Conservation (phyloP, 805 yeast species). For the Kodamaea kaohsiungensis region DNA sequence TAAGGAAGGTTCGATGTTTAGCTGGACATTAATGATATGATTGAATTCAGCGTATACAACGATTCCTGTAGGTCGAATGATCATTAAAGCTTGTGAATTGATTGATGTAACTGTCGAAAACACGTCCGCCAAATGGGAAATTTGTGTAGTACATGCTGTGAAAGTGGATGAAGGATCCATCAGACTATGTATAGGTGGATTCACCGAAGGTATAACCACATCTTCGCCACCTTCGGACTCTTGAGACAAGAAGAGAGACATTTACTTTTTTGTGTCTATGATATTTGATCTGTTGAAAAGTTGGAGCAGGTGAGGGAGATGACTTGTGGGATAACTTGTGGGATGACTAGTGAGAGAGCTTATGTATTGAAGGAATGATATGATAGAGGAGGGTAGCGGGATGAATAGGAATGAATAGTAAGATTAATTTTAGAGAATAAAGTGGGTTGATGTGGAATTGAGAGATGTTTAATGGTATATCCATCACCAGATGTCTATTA, state of each 20-base stretch:
- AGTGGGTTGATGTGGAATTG: too few species aligned
- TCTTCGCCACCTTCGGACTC: not conserved
- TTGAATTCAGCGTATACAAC: slow-evolving; percentile 36
- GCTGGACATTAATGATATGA: slow-evolving; percentile 36
- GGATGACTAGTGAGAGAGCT: too few species aligned
- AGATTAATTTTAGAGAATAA: too few species aligned
- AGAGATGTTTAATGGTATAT: too few species aligned
- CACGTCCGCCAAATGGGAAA: slow-evolving; percentile 39
- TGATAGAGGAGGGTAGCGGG: too few species aligned
- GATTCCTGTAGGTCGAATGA: slow-evolving; percentile 34
- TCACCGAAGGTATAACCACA: not conserved
- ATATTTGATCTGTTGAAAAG: not conserved
- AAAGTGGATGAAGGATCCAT: slow-evolving; percentile 17
- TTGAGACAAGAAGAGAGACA: slow-evolving; percentile 3
- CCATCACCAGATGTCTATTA: too few species aligned
- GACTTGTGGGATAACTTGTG: not conserved
- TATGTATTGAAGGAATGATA: too few species aligned
- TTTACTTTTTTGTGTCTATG: not conserved
- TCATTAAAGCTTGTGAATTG: slow-evolving; percentile 35
- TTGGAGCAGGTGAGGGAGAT: not conserved
- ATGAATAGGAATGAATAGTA: too few species aligned
- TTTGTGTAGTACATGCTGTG: slow-evolving; percentile 38
- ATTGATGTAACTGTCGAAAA: slow-evolving; percentile 33
- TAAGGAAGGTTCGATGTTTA: slow-evolving; percentile 37
- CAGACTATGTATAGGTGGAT: not conserved